Evolutionary conservation across 345 rosid genomes (phyloP).

Genomic region (Ceriops decandra): DNA sequence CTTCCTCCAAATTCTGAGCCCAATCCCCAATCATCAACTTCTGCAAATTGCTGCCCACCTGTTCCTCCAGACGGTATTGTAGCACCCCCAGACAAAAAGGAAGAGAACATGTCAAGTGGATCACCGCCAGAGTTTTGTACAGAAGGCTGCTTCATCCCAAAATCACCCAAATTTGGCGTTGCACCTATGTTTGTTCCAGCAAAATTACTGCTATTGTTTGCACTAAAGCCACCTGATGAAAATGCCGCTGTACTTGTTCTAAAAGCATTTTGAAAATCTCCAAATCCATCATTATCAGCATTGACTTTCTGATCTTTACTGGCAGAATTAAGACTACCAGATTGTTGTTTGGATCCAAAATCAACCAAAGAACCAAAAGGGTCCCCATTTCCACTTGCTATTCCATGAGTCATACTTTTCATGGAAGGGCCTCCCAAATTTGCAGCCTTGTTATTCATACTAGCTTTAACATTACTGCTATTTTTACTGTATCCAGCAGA

Average conservation of each 20-base stretch:
- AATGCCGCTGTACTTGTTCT: conserved; percentile 38
- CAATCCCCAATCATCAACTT: conserved; percentile 79
- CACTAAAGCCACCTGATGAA: conserved; percentile 40
- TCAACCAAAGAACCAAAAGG: conserved; percentile 81
- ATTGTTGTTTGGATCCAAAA: conserved; percentile 51
- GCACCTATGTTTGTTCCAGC: conserved; percentile 33
- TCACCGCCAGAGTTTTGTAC: conserved; percentile 41
- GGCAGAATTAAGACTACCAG: conserved; percentile 44
- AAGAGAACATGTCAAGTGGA: conserved; percentile 61
- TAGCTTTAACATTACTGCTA: conserved; percentile 24
- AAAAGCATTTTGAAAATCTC: conserved; percentile 56
- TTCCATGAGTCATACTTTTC: conserved; percentile 49
- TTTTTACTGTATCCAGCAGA: conserved; percentile 38
- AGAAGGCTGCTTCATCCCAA: conserved; percentile 51
- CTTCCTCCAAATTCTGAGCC: conserved; percentile 62
- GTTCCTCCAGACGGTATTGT: conserved; percentile 32
- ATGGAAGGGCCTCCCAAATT: conserved; percentile 64
- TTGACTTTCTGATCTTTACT: conserved; percentile 36
- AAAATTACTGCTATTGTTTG: conserved; percentile 29
- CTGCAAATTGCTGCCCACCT: conserved; percentile 48
- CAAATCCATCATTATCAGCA: conserved; percentile 41
- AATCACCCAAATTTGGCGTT: conserved; percentile 37
- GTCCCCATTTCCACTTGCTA: conserved; percentile 47
- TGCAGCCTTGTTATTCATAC: conserved; percentile 26
- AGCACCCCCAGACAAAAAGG: conserved; percentile 40